phyloP scores from a whole-genome alignment of 768 basidiomycete genomes.

The Russula dissimulans region DNA sequence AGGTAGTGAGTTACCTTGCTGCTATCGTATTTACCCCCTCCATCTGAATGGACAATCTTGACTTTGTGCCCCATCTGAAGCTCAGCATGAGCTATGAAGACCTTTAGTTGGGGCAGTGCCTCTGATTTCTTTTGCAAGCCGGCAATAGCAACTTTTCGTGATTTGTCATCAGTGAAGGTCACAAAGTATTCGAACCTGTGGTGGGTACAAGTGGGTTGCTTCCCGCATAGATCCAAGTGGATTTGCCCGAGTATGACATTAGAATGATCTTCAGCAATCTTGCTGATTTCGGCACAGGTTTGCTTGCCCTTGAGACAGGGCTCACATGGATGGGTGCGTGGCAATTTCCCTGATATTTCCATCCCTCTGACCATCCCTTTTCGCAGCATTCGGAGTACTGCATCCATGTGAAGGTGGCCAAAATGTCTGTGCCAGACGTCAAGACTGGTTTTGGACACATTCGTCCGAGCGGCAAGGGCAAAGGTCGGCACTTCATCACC shows the following conservation, averaged over 20 bases:
- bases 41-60: conserved; percentile 22
- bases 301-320: conserved; percentile 24
- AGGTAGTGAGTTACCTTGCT: conserved; percentile 1
- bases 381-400: neutral
- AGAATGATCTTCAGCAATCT: neutral
- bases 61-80: conserved; percentile 13
- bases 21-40: conserved; percentile 24
- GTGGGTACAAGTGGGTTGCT: conserved; percentile 9
- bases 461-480: too few species aligned
- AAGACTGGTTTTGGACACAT: too few species aligned
- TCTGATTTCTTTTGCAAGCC: conserved; percentile 18
- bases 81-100: conserved; percentile 13
- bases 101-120: conserved; percentile 7
- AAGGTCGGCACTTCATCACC: too few species aligned
- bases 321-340: conserved; percentile 1
- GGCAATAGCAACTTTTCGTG: conserved; percentile 14
- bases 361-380: conserved; percentile 9
- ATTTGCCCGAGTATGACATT: neutral
- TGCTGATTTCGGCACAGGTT: conserved; percentile 9
- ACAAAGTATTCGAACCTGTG: conserved; percentile 17
- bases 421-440: neutral
- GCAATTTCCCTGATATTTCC: neutral
- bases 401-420: too few species aligned
- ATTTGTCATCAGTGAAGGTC: conserved; percentile 21
- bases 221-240: conserved; percentile 23